phyloP scores from a whole-genome alignment of 2,329 filamentous ascomycete genomes.

The Aspergillus viridinutans region DNA sequence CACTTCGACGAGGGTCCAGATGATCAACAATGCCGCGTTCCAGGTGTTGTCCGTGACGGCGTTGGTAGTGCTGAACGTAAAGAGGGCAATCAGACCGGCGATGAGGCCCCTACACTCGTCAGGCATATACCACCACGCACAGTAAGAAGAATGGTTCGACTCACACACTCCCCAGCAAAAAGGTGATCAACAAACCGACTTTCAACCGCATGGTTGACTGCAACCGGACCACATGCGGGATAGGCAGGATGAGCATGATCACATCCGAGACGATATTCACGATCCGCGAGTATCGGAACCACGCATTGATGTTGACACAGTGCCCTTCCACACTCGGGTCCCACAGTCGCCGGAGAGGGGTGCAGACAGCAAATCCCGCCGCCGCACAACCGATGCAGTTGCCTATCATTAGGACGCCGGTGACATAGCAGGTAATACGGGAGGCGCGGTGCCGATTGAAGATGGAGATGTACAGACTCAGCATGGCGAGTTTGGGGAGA shows the following conservation, averaged over 20 bases:
- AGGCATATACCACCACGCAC: background rate
- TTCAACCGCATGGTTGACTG: slow-evolving; percentile 74
- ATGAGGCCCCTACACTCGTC: background rate
- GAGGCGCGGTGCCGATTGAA: background rate
- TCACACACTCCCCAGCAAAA: background rate
- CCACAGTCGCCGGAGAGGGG: slow-evolving; percentile 3
- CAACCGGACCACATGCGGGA: slow-evolving; percentile 55
- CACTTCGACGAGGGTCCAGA: background rate
- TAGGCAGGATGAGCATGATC: slow-evolving; percentile 30
- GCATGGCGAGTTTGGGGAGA: slow-evolving; percentile 1
- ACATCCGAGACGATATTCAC: slow-evolving; percentile 37
- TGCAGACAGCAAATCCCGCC: background rate
- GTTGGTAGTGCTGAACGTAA: background rate
- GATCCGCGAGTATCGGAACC: slow-evolving; percentile 29
- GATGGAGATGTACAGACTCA: slow-evolving; percentile 3
- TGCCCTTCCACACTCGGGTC: background rate
- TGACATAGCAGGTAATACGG: slow-evolving; percentile 2
- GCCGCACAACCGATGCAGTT: slow-evolving; percentile 4
- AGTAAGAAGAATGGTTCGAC: background rate
- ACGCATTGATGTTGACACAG: slow-evolving; percentile 24
- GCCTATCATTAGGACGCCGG: background rate
- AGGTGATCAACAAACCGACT: slow-evolving; percentile 52
- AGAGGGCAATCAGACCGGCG: background rate
- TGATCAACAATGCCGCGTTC: background rate
- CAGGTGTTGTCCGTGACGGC: background rate